Conservation (phyloP, 495 filamentous ascomycete species). For the Hypoxylon rickii region DNA sequence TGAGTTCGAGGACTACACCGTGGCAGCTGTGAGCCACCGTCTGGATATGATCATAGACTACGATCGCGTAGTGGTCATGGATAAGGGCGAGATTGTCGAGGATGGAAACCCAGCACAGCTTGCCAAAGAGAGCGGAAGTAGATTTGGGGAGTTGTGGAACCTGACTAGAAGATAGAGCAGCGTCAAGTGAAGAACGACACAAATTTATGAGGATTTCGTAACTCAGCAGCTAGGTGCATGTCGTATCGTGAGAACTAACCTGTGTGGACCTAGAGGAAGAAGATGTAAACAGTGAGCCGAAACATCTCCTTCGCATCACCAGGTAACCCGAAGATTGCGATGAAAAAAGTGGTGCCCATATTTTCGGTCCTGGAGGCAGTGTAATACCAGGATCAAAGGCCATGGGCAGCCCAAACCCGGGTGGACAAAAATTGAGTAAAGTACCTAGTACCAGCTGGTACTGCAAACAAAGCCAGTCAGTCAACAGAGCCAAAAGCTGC, state of each 20-base stretch:
- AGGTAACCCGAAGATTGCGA: not conserved
- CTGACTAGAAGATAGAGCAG: conserved; percentile 13
- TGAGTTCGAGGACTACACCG: conserved; percentile 52
- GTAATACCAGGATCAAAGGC: not conserved
- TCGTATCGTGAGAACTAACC: no score
- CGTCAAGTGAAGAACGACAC: no score
- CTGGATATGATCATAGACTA: conserved; percentile 53
- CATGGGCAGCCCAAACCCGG: not conserved
- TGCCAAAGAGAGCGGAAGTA: conserved; percentile 35
- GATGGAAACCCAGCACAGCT: conserved; percentile 42
- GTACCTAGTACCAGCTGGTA: no score
- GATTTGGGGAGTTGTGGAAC: conserved; percentile 42
- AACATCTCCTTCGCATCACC: not conserved
- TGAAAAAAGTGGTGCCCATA: not conserved
- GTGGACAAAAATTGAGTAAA: not conserved
- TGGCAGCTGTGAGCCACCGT: conserved; percentile 54
- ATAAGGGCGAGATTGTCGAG: conserved; percentile 48
- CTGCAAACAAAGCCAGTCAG: no score
- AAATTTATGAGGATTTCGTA: no score
- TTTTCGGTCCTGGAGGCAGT: not conserved
- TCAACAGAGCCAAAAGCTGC: no score
- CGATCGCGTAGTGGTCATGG: conserved; percentile 54
- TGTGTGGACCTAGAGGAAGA: not conserved
- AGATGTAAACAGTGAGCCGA: not conserved
- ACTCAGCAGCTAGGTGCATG: no score